Conservation (phyloP, 257 asterid genomes). For the Solanum piurae region DNA sequence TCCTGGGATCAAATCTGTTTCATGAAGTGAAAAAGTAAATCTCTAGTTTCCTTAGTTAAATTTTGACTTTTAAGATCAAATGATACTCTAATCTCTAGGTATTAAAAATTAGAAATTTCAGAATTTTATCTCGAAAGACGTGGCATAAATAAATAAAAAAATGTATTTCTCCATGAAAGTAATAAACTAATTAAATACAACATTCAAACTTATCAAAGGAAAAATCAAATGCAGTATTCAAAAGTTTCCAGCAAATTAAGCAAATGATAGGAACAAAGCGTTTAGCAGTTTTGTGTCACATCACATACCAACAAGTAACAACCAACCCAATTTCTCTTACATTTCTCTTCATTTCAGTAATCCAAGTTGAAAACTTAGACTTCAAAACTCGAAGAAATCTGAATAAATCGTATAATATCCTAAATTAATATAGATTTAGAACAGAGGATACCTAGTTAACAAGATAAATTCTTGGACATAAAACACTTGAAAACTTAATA, state of each 20-base stretch:
- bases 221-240: neutral
- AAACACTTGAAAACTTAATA: neutral
- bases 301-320: neutral
- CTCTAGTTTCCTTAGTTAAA: neutral
- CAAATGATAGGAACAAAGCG: neutral
- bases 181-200: neutral
- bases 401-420: neutral
- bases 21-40: neutral
- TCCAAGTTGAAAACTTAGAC: neutral
- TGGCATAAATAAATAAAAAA: neutral
- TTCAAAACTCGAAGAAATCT: neutral
- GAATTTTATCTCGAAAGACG: neutral
- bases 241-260: neutral
- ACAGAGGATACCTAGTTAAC: neutral
- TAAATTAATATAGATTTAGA: neutral
- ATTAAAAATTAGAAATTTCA: neutral
- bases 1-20: slow-evolving; percentile 64
- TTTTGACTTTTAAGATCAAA: neutral
- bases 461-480: neutral
- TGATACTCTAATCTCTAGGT: neutral
- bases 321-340: neutral
- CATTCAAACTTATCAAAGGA: neutral
- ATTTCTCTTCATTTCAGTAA: neutral
- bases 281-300: neutral
- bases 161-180: neutral